These are phyloP conservation scores for Trichoderma sp. DNA, from an alignment of 2,329 filamentous ascomycete genomes.

Conservation along the genomic window DNA sequence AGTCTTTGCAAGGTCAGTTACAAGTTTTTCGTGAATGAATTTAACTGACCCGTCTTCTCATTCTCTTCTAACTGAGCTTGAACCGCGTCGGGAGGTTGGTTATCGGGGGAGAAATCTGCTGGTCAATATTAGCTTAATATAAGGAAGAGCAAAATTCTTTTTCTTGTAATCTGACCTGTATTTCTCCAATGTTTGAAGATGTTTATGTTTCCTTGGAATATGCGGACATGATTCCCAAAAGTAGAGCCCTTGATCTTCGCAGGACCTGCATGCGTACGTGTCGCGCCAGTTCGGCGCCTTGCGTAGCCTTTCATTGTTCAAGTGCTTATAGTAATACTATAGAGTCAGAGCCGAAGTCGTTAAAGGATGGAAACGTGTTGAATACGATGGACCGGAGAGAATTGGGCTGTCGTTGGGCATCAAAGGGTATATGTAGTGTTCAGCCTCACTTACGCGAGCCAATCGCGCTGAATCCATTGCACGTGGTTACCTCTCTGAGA, in stretches of 20 bases:
- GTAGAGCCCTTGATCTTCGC: not conserved
- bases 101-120: too few relatives aligned
- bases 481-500: not conserved
- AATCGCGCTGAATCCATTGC: not conserved
- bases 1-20: not conserved
- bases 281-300: not conserved
- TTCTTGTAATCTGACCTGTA: too few relatives aligned
- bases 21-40: too few relatives aligned
- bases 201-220: too few relatives aligned
- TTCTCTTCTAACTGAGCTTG: not conserved
- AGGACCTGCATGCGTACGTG: not conserved
- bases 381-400: not conserved
- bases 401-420: not conserved
- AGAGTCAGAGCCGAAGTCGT: too few relatives aligned
- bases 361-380: rapidly evolving
- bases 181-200: too few relatives aligned
- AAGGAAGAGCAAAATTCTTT: too few relatives aligned
- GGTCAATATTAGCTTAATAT: too few relatives aligned
- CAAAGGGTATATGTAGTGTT: not conserved
- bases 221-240: not conserved
- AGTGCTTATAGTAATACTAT: too few relatives aligned
- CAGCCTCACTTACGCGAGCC: not conserved
- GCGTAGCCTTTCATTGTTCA: not conserved
- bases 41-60: not conserved
- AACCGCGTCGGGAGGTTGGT: too few relatives aligned